phyloP scores from a whole-genome alignment of 1,139 yeast species.

The Lodderomyces metapsilosis region DNA sequence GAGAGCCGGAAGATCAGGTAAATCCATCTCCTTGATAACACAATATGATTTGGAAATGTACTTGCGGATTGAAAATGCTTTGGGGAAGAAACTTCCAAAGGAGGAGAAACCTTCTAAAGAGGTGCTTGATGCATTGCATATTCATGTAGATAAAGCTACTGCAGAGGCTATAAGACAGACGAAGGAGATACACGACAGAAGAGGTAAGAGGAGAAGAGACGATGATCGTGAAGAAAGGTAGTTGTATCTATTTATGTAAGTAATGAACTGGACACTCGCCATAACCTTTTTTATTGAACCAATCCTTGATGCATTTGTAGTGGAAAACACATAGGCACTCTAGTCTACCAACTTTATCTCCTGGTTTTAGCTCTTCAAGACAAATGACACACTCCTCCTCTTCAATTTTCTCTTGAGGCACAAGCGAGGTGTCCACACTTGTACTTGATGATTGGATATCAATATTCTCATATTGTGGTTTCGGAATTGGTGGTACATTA shows the following conservation, averaged over 20 bases:
- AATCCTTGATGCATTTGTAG: conserved; percentile 80
- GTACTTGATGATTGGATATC: conserved; percentile 16
- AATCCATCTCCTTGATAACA: conserved; percentile 85
- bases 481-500: conserved; percentile 58
- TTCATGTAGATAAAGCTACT: conserved; percentile 87
- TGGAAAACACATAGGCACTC: conserved; percentile 96
- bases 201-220: conserved; percentile 36
- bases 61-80: conserved; percentile 82
- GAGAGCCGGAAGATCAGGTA: conserved; percentile 95
- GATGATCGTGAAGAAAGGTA: conserved; percentile 50
- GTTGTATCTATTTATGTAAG: conserved; percentile 26
- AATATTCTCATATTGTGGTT: conserved; percentile 39
- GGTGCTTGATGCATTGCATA: conserved; percentile 74
- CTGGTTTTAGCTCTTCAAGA: conserved; percentile 80
- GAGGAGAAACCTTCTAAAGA: conserved; percentile 74
- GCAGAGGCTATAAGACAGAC: conserved; percentile 87
- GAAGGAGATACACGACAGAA: conserved; percentile 62
- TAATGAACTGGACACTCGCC: conserved; percentile 86
- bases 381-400: conserved; percentile 85
- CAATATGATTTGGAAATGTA: conserved; percentile 92
- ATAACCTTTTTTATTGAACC: conserved; percentile 85
- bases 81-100: conserved; percentile 77
- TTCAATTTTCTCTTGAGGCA: conserved; percentile 15
- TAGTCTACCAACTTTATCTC: conserved; percentile 85
- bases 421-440: neutral